Evolutionary conservation across 495 filamentous ascomycete species (phyloP), one percentile per base, ranked within the genome.

Genomic region (Hyaloscypha finlandica): DNA sequence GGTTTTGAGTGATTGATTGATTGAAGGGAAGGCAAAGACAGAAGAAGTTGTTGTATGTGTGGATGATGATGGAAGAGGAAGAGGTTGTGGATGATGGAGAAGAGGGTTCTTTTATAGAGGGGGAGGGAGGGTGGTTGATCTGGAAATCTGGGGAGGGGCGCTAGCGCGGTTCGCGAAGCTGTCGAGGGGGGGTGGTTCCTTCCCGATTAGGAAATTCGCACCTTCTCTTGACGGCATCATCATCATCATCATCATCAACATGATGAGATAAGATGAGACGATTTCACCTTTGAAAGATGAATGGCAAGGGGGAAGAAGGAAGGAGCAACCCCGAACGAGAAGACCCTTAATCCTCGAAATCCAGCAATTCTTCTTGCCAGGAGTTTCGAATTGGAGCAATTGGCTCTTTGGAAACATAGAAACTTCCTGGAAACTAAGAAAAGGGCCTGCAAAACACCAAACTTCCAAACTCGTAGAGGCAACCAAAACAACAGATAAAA

Each of bases 71-170:
- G 51, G 32, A 37, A 42, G 22, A 20, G 32, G 48, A 32, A 20
- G 35, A 20, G 22, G 22, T 59, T 58, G 33, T 9, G 8, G 42
- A n/a, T 33, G n/a, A n/a, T n/a, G 51, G 61, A 53, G 25, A 53
- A 42, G 22, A 53, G 61, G 61, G 39, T 19, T n/a, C 30, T 63
- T 54, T 42, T 42, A 25, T 61, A 61, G n/a, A 45, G 42, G 42
- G 1, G 42, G 42, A 19, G 16, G 16, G 42, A 19, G 42, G 32
- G 37, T 63, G 16, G 37, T 12, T 39, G 25, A 31, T n/a, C 64
- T 33, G 51, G 30, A 59, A 33, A n/a, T 16, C 30, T 39, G 59
- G 8, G 48, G 66, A 62, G 57, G 52, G 37, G 56, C 37, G 12
- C 42, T 48, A 48, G 42, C 42, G 42, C 16, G 42, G 42, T 48